Conservation (phyloP, 140 eudicot species). For the Oenanthe javanica region DNA sequence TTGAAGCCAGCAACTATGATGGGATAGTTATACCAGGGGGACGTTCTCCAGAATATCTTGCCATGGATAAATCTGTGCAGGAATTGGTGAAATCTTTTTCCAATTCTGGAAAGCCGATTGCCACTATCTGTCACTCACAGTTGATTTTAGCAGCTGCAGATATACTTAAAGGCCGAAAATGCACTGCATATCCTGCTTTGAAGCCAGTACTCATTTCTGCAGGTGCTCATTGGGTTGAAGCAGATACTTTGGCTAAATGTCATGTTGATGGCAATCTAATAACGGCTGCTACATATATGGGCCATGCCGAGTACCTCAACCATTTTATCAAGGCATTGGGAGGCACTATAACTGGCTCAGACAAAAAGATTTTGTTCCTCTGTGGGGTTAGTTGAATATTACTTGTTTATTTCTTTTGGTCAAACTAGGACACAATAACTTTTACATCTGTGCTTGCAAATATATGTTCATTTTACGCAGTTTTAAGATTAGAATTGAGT, state of each 20-base stretch:
- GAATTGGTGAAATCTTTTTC: constrained; percentile 61
- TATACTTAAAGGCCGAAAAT: constrained; percentile 48
- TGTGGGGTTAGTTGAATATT: constrained; percentile 66
- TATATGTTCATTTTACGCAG: neutral
- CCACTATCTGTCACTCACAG: constrained; percentile 79
- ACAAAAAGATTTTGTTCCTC: constrained; percentile 68
- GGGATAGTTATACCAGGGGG: constrained; percentile 87
- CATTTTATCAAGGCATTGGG: constrained; percentile 78
- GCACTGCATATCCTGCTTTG: constrained; percentile 72
- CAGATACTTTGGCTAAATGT: constrained; percentile 58
- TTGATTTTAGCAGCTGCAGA: constrained; percentile 90
- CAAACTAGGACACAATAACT: neutral
- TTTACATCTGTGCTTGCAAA: neutral
- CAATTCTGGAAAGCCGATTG: constrained; percentile 64
- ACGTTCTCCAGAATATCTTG: constrained; percentile 95
- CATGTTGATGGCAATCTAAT: constrained; percentile 66
- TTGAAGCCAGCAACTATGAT: constrained; percentile 60
- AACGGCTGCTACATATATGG: constrained; percentile 64
- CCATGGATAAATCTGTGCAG: constrained; percentile 54
- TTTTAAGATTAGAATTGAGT: neutral
- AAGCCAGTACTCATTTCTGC: constrained; percentile 74
- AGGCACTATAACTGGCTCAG: constrained; percentile 58
- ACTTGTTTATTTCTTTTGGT: neutral
- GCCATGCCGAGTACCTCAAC: constrained; percentile 63
- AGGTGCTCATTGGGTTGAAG: constrained; percentile 93